Evolutionary conservation across 306 rosid species (phyloP), one percentile per base, ranked within the genome.

Genomic region (Canavalia gladiata): DNA sequence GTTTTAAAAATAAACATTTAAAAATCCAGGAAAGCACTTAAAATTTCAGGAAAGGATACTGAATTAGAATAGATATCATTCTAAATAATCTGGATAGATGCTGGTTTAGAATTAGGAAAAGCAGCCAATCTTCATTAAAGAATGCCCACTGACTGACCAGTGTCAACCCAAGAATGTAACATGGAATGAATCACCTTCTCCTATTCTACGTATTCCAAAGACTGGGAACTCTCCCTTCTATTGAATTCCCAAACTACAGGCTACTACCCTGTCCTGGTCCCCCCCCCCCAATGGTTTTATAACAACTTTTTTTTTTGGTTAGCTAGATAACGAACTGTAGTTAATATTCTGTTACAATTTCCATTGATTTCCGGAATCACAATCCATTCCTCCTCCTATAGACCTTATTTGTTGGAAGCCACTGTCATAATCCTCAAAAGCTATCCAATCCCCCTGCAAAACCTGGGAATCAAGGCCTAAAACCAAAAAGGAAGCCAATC

Each of bases 401-500:
- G 29, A 11, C 28, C 28, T 4, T 62, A 6, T 11, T 34, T 64
- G 28, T 37, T 1, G 8, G 69, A 52, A 13, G 47, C 6, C 2
- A 9, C 42, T 37, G 37, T 62, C 68, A 34, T 13, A 64, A 25
- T 35, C 30, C 63, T 64, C 11, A 4, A 2, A 3, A 8, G 33
- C n/a, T 56, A 57, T 46, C 49, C 71, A 60, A 42, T 59, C 47
- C 18, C 45, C 58, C 35, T 6, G 47, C 47, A 46, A 59, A 57
- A 57, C 64, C 29, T 5, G 41, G 28, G 64, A 45, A 73, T 4
- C 59, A 70, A 47, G 59, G 13, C 42, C 11, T 28, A 46, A 46
- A 28, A 68, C 57, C 74, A 68, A 47, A 69, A 69, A 8, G 42
- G 75, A 69, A 69, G 30, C n/a, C 76, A 31, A 31, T 7, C 33